Evolutionary conservation across 2,329 filamentous ascomycete genomes (phyloP), one percentile per base, ranked within the genome.

Genomic region (Neofusicoccum umdonicola): DNA sequence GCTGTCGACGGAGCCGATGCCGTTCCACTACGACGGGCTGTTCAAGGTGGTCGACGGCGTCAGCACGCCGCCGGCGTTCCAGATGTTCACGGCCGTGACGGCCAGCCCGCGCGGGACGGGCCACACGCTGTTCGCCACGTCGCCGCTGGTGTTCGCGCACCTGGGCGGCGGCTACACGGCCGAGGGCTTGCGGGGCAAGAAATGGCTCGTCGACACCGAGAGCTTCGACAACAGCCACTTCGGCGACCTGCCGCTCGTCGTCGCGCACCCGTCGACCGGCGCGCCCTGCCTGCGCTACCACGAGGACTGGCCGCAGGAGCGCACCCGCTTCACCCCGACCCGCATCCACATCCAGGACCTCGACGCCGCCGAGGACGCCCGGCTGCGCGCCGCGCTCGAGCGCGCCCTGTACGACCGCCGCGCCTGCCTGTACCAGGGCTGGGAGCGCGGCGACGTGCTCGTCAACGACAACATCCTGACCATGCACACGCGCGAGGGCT

Each of bases 11-110:
- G 70, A 72, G 65, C 81, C 81, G 66, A 85, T 86, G 83, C 84
- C 85, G 0, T 84, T 85, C 71, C 84, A 87, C 67, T 87, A 81
- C 42, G 84, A 87, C 57, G 85, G 84, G 0, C 72, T 86, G 34
- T 87, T 86, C 76, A 86, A 85, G 69, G 82, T 83, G 0, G 76
- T 78, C 9, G 81, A 81, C 60, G 70, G 63, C 37, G 54, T 65
- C 22, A 37, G 19, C 8, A 61, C 63, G 4, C 63, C 63, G 11
- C 63, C 63, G 17, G 79, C 80, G 0, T 86, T 85, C 67, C 84
- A 87, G 58, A 78, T 84, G 48, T 86, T 86, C 68, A 80, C 82
- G 0, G 81, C 77, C 19, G 79, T 77, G 11, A 80, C 76, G 0
- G 72, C 78, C 8, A 79, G 82, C 0, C 84, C 84, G 0, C 79